Evolutionary conservation across 495 filamentous ascomycete species (phyloP).

Genomic region (Chaetomium fimeti): DNA sequence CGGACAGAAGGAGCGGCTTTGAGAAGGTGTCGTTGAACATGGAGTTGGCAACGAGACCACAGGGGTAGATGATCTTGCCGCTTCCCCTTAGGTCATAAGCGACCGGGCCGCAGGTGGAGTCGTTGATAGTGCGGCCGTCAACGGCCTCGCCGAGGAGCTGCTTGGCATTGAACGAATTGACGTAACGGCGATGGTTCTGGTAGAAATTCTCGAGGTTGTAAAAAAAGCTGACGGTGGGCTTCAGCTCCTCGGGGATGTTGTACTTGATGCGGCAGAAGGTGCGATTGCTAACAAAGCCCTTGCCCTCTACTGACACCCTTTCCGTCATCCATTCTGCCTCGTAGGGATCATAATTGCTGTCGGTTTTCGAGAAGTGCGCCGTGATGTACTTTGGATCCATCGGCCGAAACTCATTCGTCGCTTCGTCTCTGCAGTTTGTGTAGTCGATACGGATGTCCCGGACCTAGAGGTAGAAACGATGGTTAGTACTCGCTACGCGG

Average conservation of each 20-base stretch:
- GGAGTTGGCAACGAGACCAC: slow-evolving; percentile 94
- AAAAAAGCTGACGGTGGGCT: slow-evolving; percentile 81
- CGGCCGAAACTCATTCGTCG: slow-evolving; percentile 31
- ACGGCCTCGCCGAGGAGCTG: slow-evolving; percentile 77
- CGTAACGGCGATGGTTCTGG: slow-evolving; percentile 97
- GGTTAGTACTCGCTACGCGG: slow-evolving; percentile 19
- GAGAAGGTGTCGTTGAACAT: slow-evolving; percentile 93
- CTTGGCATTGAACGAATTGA: slow-evolving; percentile 76
- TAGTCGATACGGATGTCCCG: slow-evolving; percentile 92
- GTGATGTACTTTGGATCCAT: slow-evolving; percentile 60
- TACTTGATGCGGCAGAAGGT: slow-evolving; percentile 67
- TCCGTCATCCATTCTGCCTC: slow-evolving; percentile 35
- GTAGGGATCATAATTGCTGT: slow-evolving; percentile 28
- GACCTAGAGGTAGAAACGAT: slow-evolving; percentile 58
- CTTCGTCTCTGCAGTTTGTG: slow-evolving; percentile 62
- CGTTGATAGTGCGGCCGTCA: slow-evolving; percentile 57
- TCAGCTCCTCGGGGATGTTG: slow-evolving; percentile 71
- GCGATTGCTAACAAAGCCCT: slow-evolving; percentile 26
- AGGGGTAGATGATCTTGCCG: slow-evolving; percentile 83
- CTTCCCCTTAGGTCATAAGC: slow-evolving; percentile 46
- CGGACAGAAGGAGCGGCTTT: slow-evolving; percentile 56
- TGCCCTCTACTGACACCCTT: slow-evolving; percentile 21
- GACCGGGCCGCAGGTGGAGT: slow-evolving; percentile 73
- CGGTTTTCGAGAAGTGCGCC: slow-evolving; percentile 62
- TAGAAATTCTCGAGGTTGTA: slow-evolving; percentile 98